Base-by-base conservation (phyloP, 2,329 filamentous ascomycete species). In the Penicillium crustosum region DNA sequence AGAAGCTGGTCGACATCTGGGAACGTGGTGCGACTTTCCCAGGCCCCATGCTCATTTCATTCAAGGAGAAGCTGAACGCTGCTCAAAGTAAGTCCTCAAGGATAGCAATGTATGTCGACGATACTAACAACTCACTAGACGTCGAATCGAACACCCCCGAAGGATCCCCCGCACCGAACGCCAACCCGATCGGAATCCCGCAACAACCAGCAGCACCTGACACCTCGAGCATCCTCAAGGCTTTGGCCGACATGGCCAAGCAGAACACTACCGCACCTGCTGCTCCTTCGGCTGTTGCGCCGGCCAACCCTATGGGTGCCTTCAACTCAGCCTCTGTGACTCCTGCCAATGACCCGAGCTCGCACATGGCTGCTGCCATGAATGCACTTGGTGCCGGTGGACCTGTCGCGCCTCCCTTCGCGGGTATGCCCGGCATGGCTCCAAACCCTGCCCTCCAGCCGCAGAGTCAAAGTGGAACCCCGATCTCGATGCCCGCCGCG, bases 1-100 rank as follows among this genome's bases (percentile, higher is more conserved):
- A 83, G 73, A 97, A 97, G 76, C 85, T 99, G 68, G 82, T 97
- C 78, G 93, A 96, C 73, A 99, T 99, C 66, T 99, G 94, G 94
- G 93, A 97, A 74, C 94, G 94, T 71, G 91, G 91, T 64, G 88
- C 89, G 73, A 97, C 93, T 23, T 97, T 99, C 75, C 92, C 94
- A 27, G 74, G 83, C 42, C 77, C 87, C 53, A 88, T 96, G 86
- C 85, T 99, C 68, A 74, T 79, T n/a, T 86, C 85, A 38, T 96
- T 96, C 82, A 93, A 91, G 78, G 83, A 90, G 72, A 93, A 90
- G 76, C 75, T 96, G 68, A 88, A 82, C 62, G 82, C 85, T 60
- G 79, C 83, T 49, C 81, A 83, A 71, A 86, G 89, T 92, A 90
- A 82, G 88, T 75, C 65, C 60, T 61, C 62, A 63, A 27, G 7